Percentiles rank a stretch among this genome's conserved stretches.
These are phyloP conservation scores for Wallacemonas rigidus DNA, from an alignment of 208 protist genomes.

Conservation along the genomic window DNA sequence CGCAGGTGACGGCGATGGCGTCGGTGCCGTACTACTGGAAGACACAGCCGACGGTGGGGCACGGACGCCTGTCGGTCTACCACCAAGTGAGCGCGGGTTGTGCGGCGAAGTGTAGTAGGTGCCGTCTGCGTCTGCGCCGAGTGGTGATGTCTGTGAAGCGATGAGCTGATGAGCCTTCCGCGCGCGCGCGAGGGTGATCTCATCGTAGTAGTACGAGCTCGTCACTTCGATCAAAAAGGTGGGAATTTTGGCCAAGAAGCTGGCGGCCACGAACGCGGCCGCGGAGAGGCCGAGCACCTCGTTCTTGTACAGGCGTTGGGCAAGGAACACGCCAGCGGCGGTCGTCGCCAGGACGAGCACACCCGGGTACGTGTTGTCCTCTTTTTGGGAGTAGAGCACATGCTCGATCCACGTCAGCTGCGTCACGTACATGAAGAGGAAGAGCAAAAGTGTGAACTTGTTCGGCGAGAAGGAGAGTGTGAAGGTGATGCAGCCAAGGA, in stretches of 20 bases:
- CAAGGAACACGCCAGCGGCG: slow-evolving; percentile 55
- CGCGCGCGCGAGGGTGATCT: slow-evolving; percentile 25
- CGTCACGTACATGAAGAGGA: slow-evolving; percentile 67
- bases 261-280: slow-evolving; percentile 61
- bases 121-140: background rate
- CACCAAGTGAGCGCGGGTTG: no score
- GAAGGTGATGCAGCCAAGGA: slow-evolving; percentile 83
- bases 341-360: slow-evolving; percentile 72
- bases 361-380: slow-evolving; percentile 75
- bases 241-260: slow-evolving; percentile 76
- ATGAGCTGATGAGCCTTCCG: slow-evolving; percentile 11
- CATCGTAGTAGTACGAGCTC: slow-evolving; percentile 65
- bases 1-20: background rate
- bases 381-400: slow-evolving; percentile 85
- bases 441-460: slow-evolving; percentile 47
- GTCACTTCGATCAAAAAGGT: slow-evolving; percentile 82
- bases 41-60: background rate
- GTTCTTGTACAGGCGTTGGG: slow-evolving; percentile 65
- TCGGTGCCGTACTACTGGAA: background rate
- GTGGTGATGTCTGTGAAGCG: background rate
- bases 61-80: background rate
- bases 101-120: background rate
- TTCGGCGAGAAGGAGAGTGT: slow-evolving; percentile 61
- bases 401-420: slow-evolving; percentile 83
- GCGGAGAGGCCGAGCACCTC: slow-evolving; percentile 42